phyloP scores from a whole-genome alignment of 495 filamentous ascomycete genomes.

The Hypoxylon fragiforme region DNA sequence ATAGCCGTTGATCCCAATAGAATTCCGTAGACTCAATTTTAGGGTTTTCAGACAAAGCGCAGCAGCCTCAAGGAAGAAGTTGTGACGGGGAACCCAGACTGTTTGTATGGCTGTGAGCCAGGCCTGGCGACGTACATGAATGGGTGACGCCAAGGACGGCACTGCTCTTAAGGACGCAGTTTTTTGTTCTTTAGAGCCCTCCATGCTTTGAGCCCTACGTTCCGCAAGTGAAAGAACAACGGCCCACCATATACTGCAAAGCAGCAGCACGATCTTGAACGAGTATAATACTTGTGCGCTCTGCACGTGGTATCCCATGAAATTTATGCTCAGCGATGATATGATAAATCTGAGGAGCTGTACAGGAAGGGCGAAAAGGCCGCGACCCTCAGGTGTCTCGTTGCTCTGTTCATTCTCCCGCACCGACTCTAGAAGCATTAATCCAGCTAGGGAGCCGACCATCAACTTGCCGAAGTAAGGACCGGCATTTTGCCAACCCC shows the following conservation, averaged over 20 bases:
- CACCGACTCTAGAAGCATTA: slow-evolving; percentile 87
- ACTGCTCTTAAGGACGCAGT: slow-evolving; percentile 51
- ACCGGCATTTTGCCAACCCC: slow-evolving; percentile 46
- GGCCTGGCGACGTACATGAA: slow-evolving; percentile 83
- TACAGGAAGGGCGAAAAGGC: slow-evolving; percentile 69
- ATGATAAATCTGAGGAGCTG: slow-evolving; percentile 52
- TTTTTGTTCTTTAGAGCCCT: slow-evolving; percentile 42
- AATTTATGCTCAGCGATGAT: slow-evolving; percentile 45
- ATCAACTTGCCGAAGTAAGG: slow-evolving; percentile 74
- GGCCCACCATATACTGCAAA: slow-evolving; percentile 69
- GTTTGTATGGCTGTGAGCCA: slow-evolving; percentile 96
- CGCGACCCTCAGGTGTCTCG: slow-evolving; percentile 64
- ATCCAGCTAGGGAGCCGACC: slow-evolving; percentile 85
- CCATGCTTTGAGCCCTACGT: slow-evolving; percentile 43
- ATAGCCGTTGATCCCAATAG: slow-evolving; percentile 76
- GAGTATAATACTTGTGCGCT: slow-evolving; percentile 46
- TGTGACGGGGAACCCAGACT: slow-evolving; percentile 88
- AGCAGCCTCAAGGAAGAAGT: slow-evolving; percentile 79
- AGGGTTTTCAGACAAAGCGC: slow-evolving; percentile 77
- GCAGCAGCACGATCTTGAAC: slow-evolving; percentile 63
- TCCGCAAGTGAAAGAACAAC: slow-evolving; percentile 69
- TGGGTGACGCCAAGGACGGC: slow-evolving; percentile 76
- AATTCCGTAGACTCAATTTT: slow-evolving; percentile 77
- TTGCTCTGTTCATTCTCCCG: slow-evolving; percentile 58
- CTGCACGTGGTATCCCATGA: slow-evolving; percentile 52